Base-by-base conservation (phyloP, 345 rosid species). In the Toxicodendron radicans region DNA sequence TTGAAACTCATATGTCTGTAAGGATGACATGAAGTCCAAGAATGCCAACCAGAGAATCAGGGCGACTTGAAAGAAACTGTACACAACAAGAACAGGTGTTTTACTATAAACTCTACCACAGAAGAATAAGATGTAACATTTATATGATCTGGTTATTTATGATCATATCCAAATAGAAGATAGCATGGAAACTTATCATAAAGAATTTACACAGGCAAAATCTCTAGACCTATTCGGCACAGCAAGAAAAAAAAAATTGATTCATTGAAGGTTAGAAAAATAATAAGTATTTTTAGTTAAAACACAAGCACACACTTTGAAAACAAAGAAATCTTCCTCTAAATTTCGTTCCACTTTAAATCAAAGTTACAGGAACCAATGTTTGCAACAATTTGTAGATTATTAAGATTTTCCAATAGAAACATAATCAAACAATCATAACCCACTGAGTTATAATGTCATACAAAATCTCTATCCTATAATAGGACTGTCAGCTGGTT, bases 11-110 rank as follows among this genome's bases (percentile, higher is more conserved):
- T 41, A 66, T 11, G 45, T 32, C 60, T 56, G 74, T 78, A 79
- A 74, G 54, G 79, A 76, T 69, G 73, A 78, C 57, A 81, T 70
- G 11, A 73, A 75, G 75, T 68, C 77, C 72, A 71, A 32, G 71
- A 59, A 41, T 66, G 64, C 59, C 70, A 68, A 33, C 67, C 51
- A n/a, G 51, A 53, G 66, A 10, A 62, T 14, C 62, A 33, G 9
- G 63, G 54, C 23, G 43, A 45, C 71, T 21, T 21, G 43, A 56
- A 41, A 64, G 35, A 71, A 32, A 49, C 43, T 13, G 64, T 5
- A 33, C 57, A 59, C 53, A 68, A 65, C 63, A 60, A 27, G 70
- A 9, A 73, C 13, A 13, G 33, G 32, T 58, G 63, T 62, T 71
- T 59, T 66, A 53, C 21, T 45, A 58, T 38, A 75, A 62, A 43